Base-by-base conservation (phyloP, 176 grass and related monocot genomes). In the Rhynchospora pubera region DNA sequence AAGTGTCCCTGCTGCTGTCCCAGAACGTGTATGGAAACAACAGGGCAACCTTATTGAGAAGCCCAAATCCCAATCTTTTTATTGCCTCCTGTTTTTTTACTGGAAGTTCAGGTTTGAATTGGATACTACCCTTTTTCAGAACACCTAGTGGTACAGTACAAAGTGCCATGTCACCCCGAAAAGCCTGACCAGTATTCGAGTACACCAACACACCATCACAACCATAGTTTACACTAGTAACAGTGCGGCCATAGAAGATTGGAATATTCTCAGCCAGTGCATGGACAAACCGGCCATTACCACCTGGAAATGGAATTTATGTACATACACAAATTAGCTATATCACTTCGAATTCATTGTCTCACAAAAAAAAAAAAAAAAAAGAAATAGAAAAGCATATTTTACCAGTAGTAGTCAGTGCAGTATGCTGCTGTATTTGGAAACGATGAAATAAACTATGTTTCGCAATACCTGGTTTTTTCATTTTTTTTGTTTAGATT, bases 41-140 rank as follows among this genome's bases (percentile, higher is more conserved):
- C 89, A 98, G 91, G 4, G 82, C 87, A 75, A 95, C 92, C 82
- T 98, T 98, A 85, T 98, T 98, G 34, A 98, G 96, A 57, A 98
- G 82, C 46, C 96, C 96, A 81, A 95, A 98, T 42, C 96, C 96
- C 82, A 98, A 50, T 78, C 89, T 88, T n/a, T 89, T 76, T 65
- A 98, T 95, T 12, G 92, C 89, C 46, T 90, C 87, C 70, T 82
- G 89, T 79, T 98, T 98, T 78, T 82, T 83, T 62, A 53, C 21
- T n/a, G 96, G 89, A 18, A 98, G 89, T 68, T 88, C 79, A 32
- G 92, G 96, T 70, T 89, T 73, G 72, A 95, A 99, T 71, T 91
- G 69, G 34, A 99, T 99, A 82, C 83, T 63, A 30, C 89, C 91
- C 47, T 85, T 99, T 86, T 99, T 95, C 44, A 99, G 89, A 39